Evolutionary conservation across 192 early-diverging fungal genomes (phyloP).

Genomic region (Rhizoclosmatium sp.): DNA sequence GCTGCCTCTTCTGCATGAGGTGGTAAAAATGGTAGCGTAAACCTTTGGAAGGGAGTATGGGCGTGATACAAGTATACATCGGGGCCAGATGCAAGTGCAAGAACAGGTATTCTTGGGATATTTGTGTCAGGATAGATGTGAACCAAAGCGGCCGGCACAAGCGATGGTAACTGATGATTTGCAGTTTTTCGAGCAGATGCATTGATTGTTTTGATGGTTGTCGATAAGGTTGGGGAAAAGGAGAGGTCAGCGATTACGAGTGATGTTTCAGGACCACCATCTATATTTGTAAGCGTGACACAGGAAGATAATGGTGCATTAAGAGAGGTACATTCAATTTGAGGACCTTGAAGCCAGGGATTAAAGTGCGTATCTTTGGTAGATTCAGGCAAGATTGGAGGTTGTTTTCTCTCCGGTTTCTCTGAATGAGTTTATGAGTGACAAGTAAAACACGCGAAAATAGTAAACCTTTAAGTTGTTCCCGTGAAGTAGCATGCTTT

Average conservation of each 20-base stretch:
- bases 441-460: not conserved
- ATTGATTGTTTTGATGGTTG: conserved; percentile 17
- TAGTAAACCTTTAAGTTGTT: not conserved
- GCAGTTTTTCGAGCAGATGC: not conserved
- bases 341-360: not conserved
- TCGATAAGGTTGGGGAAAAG: not conserved
- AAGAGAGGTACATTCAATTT: not conserved
- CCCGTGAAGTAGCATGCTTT: conserved; percentile 8
- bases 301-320: not conserved
- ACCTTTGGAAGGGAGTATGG: conserved; percentile 24
- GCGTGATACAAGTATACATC: conserved; percentile 33
- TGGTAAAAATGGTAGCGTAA: conserved; percentile 17
- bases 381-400: not conserved
- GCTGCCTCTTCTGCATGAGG: conserved; percentile 25
- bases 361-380: not conserved
- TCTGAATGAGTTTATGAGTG: not conserved
- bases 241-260: conserved; percentile 10
- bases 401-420: not conserved
- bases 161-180: conserved; percentile 13
- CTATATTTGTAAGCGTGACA: not conserved
- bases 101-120: conserved; percentile 22
- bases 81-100: conserved; percentile 23
- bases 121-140: conserved; percentile 34
- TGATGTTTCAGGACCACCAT: not conserved
- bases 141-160: conserved; percentile 25